A percentile compares a stretch with the other conserved stretches of the same genome.
phyloP scores from a whole-genome alignment of 371 early-diverging fungal species.

The Parasitella parasitica region DNA sequence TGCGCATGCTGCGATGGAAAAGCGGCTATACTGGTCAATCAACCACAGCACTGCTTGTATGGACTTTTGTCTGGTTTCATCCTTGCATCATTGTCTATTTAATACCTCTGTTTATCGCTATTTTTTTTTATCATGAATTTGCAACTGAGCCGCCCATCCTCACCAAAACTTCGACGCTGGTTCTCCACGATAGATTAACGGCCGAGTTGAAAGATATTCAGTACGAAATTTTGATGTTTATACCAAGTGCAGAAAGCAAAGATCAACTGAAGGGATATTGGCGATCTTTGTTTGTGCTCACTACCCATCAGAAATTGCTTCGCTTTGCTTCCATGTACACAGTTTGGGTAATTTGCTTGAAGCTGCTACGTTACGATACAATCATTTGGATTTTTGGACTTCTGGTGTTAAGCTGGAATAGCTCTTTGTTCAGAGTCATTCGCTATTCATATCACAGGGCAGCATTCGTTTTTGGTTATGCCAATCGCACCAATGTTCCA shows the following conservation, averaged over 20 bases:
- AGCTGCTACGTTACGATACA: background rate
- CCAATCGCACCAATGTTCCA: background rate
- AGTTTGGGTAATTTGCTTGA: background rate
- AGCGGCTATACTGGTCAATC: constrained; percentile 5
- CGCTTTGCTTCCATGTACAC: background rate
- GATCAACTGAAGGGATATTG: background rate
- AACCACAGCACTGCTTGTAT: background rate
- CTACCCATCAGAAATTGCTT: background rate
- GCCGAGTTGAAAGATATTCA: constrained; percentile 8
- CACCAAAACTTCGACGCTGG: background rate
- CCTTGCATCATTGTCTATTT: background rate
- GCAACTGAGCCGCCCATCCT: background rate
- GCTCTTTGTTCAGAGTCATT: constrained; percentile 9
- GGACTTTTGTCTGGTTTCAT: constrained; percentile 21
- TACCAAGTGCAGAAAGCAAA: constrained; percentile 4
- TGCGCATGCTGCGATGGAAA: constrained; percentile 14
- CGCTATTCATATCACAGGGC: constrained; percentile 14
- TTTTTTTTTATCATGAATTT: background rate
- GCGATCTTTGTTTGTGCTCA: constrained; percentile 4
- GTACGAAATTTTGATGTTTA: background rate
- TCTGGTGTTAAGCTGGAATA: constrained; percentile 7
- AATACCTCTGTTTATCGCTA: constrained; percentile 4
- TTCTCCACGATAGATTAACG: background rate
- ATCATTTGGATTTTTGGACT: constrained; percentile 17
- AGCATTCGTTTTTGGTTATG: background rate